Evolutionary conservation across 2,329 filamentous ascomycete species (phyloP), one percentile per base, ranked within the genome.

Genomic region (Fusarium dlaminii): DNA sequence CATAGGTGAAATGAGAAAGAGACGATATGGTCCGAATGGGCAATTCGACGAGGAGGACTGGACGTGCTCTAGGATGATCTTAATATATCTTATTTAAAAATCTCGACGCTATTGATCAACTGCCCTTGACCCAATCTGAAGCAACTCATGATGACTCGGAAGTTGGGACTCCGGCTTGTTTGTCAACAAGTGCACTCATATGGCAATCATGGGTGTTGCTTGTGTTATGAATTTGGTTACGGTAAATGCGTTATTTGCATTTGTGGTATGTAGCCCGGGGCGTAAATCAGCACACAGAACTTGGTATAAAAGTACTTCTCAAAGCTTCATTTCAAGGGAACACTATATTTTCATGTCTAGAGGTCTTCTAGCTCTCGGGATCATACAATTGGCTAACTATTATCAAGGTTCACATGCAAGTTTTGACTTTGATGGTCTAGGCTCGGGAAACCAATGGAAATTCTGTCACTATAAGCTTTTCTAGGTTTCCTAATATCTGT

Each of bases 351-450:
- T 27, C 5, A 45, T 18, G 11, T 45, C n/a, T 9, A 2, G 8
- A 12, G 24, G 0, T 13, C 11, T 20, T 14, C 24, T 45, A 17
- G 17, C 3, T 5, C 11, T 27, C 10, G 7, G 11, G 2, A 4
- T 13, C 6, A 27, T 18, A 13, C 5, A 3, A 15, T 18, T 8
- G 17, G n/a, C 24, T 45, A 7, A 14, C 10, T 45, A 9, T 20
- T 14, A 5, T 27, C 6, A 45, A 45, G 24, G 17, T 14, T 45
- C 5, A 45, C 13, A 2, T 45, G 11, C 17, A 20, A 27, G 5
- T 24, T 45, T 45, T 29, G 27, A 5, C 27, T 22, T 46, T 22
- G 1, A 22, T 29, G 6, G 18, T 46, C 4, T 20, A 5, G 43
- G 43, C 27, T 15, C 18, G 1, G 6, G 24, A 29, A 1, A 15